phyloP scores from a whole-genome alignment of 805 yeast genomes.

The Tetrapisispora nanseiensis region DNA sequence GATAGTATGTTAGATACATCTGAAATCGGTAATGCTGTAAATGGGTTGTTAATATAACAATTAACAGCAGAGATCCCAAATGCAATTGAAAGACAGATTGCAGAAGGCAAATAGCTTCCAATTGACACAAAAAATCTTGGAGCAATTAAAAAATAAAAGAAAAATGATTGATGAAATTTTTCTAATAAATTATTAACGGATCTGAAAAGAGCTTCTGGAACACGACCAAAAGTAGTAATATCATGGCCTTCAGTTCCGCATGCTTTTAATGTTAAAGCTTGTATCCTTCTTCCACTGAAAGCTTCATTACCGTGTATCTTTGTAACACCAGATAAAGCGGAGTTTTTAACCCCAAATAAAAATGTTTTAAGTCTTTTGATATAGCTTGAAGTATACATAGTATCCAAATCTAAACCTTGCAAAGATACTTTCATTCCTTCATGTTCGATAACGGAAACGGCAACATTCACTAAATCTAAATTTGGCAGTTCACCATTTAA shows the following conservation, averaged over 20 bases:
- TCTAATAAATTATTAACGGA: conserved; percentile 87
- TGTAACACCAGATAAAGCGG: conserved; percentile 62
- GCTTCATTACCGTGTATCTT: conserved; percentile 71
- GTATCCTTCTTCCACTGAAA: conserved; percentile 93
- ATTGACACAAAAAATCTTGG: conserved; percentile 82
- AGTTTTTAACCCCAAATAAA: conserved; percentile 52
- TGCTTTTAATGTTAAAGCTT: conserved; percentile 75
- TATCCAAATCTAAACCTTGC: conserved; percentile 45
- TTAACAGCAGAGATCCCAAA: conserved; percentile 63
- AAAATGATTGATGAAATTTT: conserved; percentile 94
- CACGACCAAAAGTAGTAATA: conserved; percentile 84
- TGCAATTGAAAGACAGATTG: conserved; percentile 57
- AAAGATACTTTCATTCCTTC: conserved; percentile 65
- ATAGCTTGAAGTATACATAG: conserved; percentile 40
- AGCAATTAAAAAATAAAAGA: conserved; percentile 75
- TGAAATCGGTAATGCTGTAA: conserved; percentile 9
- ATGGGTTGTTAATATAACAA: conserved; percentile 35
- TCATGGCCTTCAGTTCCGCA: conserved; percentile 56
- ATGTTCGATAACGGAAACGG: conserved; percentile 59
- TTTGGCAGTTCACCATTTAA: conserved; percentile 94
- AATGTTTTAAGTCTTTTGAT: conserved; percentile 49
- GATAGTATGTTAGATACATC: conserved; percentile 16
- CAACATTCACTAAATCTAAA: conserved; percentile 78
- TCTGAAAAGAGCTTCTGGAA: conserved; percentile 78
- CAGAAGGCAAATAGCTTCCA: conserved; percentile 86